Evolutionary conservation across 148 eudicot genomes (phyloP).

Genomic region (Salicornia ramosissima): DNA sequence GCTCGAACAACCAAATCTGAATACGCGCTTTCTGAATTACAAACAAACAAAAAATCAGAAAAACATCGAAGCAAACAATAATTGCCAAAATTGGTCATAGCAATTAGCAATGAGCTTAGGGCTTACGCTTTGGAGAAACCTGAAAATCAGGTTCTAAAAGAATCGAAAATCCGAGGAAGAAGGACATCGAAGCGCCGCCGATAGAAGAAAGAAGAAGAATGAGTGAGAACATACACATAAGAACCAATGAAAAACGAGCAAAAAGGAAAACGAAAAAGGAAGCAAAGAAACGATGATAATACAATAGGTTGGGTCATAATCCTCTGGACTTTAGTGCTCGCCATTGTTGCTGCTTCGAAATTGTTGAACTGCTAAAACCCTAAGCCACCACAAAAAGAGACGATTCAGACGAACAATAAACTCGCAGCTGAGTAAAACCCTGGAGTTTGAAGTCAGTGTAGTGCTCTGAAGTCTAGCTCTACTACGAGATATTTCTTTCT

Average conservation of each 20-base stretch:
- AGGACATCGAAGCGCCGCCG: neutral
- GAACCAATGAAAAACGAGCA: neutral
- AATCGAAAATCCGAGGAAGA: neutral
- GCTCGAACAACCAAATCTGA: slow-evolving; percentile 96
- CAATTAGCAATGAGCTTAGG: neutral
- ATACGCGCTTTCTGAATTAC: slow-evolving; percentile 74
- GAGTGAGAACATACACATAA: too few species aligned
- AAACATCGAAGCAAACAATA: neutral
- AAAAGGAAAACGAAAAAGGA: too few species aligned
- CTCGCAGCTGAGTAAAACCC: too few species aligned
- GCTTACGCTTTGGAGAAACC: slow-evolving; percentile 41
- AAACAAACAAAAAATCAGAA: slow-evolving; percentile 6
- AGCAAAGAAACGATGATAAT: neutral
- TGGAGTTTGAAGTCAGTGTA: too few species aligned
- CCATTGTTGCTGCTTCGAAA: slow-evolving; percentile 31
- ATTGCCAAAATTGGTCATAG: neutral
- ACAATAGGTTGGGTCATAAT: slow-evolving; percentile 53
- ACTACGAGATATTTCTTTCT: too few species aligned
- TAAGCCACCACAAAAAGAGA: neutral
- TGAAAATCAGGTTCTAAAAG: slow-evolving; percentile 39
- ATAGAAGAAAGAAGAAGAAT: too few species aligned
- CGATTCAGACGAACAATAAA: too few species aligned
- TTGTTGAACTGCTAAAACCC: neutral
- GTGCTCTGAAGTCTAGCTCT: too few species aligned
- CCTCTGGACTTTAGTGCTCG: slow-evolving; percentile 47